Base-by-base conservation (phyloP, 2,329 filamentous ascomycete species). In the Arthrobotrys conoides region DNA sequence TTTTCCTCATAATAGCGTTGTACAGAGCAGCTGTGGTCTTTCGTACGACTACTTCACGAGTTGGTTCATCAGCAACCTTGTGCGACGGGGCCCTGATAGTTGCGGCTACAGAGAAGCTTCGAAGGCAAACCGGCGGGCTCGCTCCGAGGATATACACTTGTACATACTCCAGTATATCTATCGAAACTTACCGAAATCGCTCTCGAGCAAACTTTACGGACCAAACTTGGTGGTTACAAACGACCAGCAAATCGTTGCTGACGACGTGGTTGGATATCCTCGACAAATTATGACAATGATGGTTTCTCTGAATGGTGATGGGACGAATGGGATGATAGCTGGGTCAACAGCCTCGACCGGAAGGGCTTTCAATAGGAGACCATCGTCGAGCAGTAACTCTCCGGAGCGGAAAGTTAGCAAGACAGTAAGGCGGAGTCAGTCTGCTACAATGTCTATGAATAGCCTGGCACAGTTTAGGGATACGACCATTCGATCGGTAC, bases 381-480 rank as follows among this genome's bases (percentile, higher is more conserved):
- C 76, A 3, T 73, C 57, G 8, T 79, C 76, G 14, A 66, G 65
- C 16, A 64, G 59, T 20, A 75, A 66, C 51, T 75, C 76, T n/a
- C 76, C 76, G 12, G 76, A 79, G 8, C 64, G 70, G 24, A 51
- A 66, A 36, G 22, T 18, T 16, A 24, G 48, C 48, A 70, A 69
- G 49, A 75, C 64, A 5, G 38, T 79, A 24, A 55, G 70, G 55
- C 53, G 76, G 48, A 73, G 65, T n/a, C 70, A 79, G 57, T 73
- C 76, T 22, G 64, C 76, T 30, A 70, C 75, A 20, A 69, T 72
- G 75, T 53, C 68, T 20, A 59, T 66, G 38, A 66, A 66, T 18
- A 75, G 49, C 53, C n/a, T 79, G 30, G 55, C 70, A 5, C 64
- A 75, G 55, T 79, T 79, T 41, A 59, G 61, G 51, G 76, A 75